Percentiles rank a stretch among this genome's conserved stretches.
These are phyloP conservation scores for Sherardia arvensis DNA, from an alignment of 257 asterid genomes.

Conservation along the genomic window DNA sequence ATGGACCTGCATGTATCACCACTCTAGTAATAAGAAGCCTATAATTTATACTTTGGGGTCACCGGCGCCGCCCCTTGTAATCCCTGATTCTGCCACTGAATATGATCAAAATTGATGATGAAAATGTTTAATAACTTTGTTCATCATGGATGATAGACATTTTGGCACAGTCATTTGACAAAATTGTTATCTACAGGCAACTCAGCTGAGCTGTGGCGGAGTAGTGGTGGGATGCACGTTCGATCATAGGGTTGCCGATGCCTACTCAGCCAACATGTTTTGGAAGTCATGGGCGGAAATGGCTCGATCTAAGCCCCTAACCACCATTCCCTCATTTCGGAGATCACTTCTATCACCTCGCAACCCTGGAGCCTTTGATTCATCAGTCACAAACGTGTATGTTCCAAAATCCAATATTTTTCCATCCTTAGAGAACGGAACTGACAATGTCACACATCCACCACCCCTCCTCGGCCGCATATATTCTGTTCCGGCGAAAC, in stretches of 20 bases:
- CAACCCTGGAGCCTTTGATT: conserved; percentile 26
- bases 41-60: no score
- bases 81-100: no score
- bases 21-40: no score
- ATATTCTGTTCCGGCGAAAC: conserved; percentile 35
- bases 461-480: conserved; percentile 39
- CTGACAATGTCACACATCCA: no score
- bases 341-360: conserved; percentile 48
- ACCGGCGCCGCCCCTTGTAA: no score
- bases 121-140: no score
- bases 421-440: not conserved
- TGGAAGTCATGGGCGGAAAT: conserved; percentile 53
- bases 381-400: conserved; percentile 27
- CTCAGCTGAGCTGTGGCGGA: conserved; percentile 53
- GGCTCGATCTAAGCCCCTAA: conserved; percentile 15
- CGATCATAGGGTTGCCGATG: conserved; percentile 64
- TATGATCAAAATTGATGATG: no score
- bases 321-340: conserved; percentile 16
- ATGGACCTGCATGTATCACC: no score
- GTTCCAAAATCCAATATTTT: conserved; percentile 20
- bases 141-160: no score
- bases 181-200: no score
- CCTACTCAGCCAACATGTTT: conserved; percentile 67
- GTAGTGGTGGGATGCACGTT: conserved; percentile 51
- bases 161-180: no score